These are phyloP conservation scores for Escallonia herrerae DNA, from an alignment of 129 eudicot species.

Conservation along the genomic window DNA sequence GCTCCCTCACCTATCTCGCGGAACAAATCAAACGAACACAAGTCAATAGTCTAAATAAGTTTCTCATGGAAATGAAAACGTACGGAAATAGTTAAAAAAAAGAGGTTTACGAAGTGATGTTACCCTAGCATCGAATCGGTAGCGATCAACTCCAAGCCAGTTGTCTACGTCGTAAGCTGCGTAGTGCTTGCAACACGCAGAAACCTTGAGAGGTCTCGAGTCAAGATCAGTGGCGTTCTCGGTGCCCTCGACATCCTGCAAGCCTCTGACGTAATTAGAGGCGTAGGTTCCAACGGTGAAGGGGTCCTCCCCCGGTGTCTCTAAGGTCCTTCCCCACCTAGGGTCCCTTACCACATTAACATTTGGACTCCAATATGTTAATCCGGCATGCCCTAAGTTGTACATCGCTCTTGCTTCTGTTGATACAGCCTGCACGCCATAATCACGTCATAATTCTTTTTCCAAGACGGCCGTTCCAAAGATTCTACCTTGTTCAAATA, in stretches of 20 bases:
- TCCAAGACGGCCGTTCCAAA: too few species aligned
- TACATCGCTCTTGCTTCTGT: constrained; percentile 81
- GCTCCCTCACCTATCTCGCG: constrained; percentile 38
- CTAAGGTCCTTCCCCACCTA: constrained; percentile 79
- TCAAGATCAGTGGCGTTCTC: too few species aligned
- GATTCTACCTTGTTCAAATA: too few species aligned
- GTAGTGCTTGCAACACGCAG: constrained; percentile 69
- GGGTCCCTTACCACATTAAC: constrained; percentile 68
- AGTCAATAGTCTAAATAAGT: too few species aligned
- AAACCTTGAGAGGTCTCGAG: constrained; percentile 50
- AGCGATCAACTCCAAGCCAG: constrained; percentile 61
- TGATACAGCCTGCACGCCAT: constrained; percentile 64
- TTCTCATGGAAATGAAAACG: too few species aligned
- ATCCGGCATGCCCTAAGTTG: constrained; percentile 54
- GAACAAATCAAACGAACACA: too few species aligned
- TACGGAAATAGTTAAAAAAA: neutral
- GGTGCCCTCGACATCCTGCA: constrained; percentile 51
- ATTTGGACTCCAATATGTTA: constrained; percentile 73
- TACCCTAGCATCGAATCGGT: constrained; percentile 60
- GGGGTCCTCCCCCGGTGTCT: constrained; percentile 84
- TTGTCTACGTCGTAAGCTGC: constrained; percentile 70
- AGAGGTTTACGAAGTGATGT: neutral
- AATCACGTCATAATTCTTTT: too few species aligned
- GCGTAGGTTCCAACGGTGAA: constrained; percentile 39
- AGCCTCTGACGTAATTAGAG: constrained; percentile 45